phyloP scores from a whole-genome alignment of 2,329 filamentous ascomycete species.

The Pseudopyricularia javanii region DNA sequence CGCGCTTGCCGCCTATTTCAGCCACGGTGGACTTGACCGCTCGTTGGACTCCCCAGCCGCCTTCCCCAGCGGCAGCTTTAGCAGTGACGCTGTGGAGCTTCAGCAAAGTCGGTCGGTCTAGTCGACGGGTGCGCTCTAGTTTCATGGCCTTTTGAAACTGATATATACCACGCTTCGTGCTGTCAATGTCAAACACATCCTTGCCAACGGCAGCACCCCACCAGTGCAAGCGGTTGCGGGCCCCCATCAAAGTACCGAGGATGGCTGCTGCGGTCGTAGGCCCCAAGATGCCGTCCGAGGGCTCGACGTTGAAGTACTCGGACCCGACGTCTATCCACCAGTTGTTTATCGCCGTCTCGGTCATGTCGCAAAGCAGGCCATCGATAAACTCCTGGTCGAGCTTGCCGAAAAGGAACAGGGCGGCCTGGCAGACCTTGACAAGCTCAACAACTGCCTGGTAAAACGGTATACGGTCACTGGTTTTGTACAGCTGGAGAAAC shows the following conservation, averaged over 20 bases:
- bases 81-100: conserved; percentile 73
- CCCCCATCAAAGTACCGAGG: conserved; percentile 78
- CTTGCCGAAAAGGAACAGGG: conserved; percentile 77
- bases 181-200: conserved; percentile 78
- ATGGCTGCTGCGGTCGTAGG: conserved; percentile 84
- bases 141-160: conserved; percentile 87
- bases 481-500: conserved; percentile 82
- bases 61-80: conserved; percentile 79
- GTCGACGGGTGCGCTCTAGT: conserved; percentile 59
- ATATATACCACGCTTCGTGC: conserved; percentile 70
- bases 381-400: conserved; percentile 83
- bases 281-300: conserved; percentile 82
- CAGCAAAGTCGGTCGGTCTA: conserved; percentile 76
- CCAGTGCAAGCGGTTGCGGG: conserved; percentile 77
- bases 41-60: conserved; percentile 81
- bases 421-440: conserved; percentile 82
- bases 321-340: conserved; percentile 95
- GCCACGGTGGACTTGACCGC: conserved; percentile 93
- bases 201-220: conserved; percentile 76
- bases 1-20: conserved; percentile 85
- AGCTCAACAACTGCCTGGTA: conserved; percentile 73
- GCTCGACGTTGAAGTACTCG: conserved; percentile 86
- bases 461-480: conserved; percentile 69
- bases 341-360: conserved; percentile 77
- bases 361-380: conserved; percentile 84